Evolutionary conservation across 2,329 filamentous ascomycete species (phyloP).

Genomic region (Diplodia seriata): DNA sequence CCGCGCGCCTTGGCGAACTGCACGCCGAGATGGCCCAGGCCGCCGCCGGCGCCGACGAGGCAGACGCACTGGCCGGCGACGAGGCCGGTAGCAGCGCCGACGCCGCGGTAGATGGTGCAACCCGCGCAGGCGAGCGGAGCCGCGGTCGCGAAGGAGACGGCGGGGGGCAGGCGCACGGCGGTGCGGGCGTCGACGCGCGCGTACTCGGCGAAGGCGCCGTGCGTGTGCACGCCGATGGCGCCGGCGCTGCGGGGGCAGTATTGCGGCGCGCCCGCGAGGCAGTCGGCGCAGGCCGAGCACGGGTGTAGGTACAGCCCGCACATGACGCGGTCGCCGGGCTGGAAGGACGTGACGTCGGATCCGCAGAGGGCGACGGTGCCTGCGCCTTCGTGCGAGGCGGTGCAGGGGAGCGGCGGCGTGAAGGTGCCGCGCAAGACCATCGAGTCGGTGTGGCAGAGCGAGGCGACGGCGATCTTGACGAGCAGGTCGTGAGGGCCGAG

Average conservation of each 20-base stretch:
- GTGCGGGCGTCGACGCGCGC: conserved; percentile 58
- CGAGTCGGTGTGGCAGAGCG: conserved; percentile 68
- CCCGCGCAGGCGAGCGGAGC: conserved; percentile 66
- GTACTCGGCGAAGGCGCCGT: conserved; percentile 67
- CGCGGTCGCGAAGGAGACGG: conserved; percentile 58
- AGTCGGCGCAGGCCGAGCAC: conserved; percentile 62
- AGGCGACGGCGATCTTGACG: conserved; percentile 65
- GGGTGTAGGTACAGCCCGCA: conserved; percentile 60
- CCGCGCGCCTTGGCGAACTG: conserved; percentile 61
- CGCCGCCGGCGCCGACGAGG: conserved; percentile 45
- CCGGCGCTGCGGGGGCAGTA: conserved; percentile 59
- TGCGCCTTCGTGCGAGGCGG: conserved; percentile 64
- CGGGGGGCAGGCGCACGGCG: conserved; percentile 57
- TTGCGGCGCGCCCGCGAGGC: conserved; percentile 59
- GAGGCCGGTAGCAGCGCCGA: conserved; percentile 51
- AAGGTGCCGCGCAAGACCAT: conserved; percentile 63
- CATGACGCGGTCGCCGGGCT: conserved; percentile 63
- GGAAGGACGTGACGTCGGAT: conserved; percentile 51
- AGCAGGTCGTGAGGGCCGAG: conserved; percentile 63
- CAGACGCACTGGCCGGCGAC: conserved; percentile 49
- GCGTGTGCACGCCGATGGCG: conserved; percentile 57
- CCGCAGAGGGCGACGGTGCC: conserved; percentile 62
- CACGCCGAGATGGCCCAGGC: conserved; percentile 59
- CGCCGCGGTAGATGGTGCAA: conserved; percentile 58
- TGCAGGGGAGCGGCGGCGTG: conserved; percentile 57